Percentiles rank a stretch among this genome's conserved stretches.
Conservation (phyloP, 2,329 filamentous ascomycete genomes). For the Colletotrichum lentis region DNA sequence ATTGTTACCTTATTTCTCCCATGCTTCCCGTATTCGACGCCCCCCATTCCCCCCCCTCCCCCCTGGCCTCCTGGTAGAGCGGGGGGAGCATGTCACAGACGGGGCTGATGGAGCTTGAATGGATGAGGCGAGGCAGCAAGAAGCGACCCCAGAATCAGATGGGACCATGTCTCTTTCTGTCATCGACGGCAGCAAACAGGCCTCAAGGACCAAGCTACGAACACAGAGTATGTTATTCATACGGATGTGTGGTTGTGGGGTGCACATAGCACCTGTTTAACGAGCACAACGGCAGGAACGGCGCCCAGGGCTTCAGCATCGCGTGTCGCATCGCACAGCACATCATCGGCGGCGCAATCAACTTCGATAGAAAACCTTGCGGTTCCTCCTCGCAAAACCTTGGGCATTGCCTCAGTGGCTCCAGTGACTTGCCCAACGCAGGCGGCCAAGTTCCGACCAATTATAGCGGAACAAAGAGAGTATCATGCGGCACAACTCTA, state of each 20-base stretch:
- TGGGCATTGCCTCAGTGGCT: not conserved
- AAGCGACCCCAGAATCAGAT: constrained; percentile 28
- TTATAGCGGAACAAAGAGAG: constrained; percentile 21
- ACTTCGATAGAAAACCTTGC: not conserved
- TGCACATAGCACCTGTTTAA: constrained; percentile 24
- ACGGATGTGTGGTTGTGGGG: not conserved
- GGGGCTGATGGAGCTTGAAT: constrained; percentile 22
- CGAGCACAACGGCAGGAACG: constrained; percentile 10
- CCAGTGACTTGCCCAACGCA: not conserved
- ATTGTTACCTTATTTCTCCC: constrained; percentile 33
- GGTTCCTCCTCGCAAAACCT: too few relatives aligned
- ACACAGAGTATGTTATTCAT: not conserved
- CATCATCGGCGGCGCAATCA: constrained; percentile 10
- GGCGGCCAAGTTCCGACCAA: not conserved
- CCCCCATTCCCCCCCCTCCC: constrained; percentile 20
- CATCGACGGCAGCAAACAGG: constrained; percentile 19
- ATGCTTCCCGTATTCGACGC: constrained; percentile 35
- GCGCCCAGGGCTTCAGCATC: constrained; percentile 8
- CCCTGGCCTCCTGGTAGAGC: constrained; percentile 13
- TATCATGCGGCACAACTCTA: constrained; percentile 23
- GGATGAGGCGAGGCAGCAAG: constrained; percentile 21
- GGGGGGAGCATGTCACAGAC: constrained; percentile 29
- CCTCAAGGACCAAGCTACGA: not conserved
- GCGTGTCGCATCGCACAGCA: not conserved
- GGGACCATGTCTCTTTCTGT: constrained; percentile 21